Conservation (phyloP, 495 filamentous ascomycete genomes). For the Letharia lupina region DNA sequence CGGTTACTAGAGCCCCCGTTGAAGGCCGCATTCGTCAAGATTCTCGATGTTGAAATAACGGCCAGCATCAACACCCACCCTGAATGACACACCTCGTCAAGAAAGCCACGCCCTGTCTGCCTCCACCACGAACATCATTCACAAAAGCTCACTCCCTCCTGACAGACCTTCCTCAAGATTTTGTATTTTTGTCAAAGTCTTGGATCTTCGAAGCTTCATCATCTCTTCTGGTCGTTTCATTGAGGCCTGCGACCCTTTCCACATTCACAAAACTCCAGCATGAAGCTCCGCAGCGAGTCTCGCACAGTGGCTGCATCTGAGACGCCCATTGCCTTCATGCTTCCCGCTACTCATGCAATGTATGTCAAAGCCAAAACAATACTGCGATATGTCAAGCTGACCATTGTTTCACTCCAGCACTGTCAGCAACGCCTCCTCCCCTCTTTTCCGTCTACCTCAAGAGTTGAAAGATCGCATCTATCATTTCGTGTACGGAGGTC, state of each 20-base stretch:
- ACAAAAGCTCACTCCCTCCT: not conserved
- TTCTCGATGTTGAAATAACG: too few species aligned
- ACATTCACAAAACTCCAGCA: not conserved
- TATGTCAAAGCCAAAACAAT: not conserved
- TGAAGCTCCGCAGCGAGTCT: slow-evolving; percentile 5
- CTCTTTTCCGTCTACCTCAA: not conserved
- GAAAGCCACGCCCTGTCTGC: not conserved
- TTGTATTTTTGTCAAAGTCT: too few species aligned
- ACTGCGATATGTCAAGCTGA: not conserved
- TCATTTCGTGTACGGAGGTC: not conserved
- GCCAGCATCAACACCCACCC: not conserved
- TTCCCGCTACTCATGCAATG: not conserved
- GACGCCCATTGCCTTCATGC: not conserved
- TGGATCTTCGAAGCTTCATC: not conserved
- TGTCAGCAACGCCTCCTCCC: not conserved
- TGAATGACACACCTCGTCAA: not conserved
- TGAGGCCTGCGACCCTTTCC: not conserved
- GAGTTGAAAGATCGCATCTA: slow-evolving; percentile 4
- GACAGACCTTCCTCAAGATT: not conserved
- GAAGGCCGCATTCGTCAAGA: not conserved
- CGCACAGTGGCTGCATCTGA: not conserved
- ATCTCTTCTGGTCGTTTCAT: not conserved
- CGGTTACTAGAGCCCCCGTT: too few species aligned
- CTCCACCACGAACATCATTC: not conserved
- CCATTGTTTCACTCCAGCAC: not conserved